Percentiles rank a stretch among this genome's conserved stretches.
Conservation (phyloP, 2,329 filamentous ascomycete genomes). For the Alternaria longipes region DNA sequence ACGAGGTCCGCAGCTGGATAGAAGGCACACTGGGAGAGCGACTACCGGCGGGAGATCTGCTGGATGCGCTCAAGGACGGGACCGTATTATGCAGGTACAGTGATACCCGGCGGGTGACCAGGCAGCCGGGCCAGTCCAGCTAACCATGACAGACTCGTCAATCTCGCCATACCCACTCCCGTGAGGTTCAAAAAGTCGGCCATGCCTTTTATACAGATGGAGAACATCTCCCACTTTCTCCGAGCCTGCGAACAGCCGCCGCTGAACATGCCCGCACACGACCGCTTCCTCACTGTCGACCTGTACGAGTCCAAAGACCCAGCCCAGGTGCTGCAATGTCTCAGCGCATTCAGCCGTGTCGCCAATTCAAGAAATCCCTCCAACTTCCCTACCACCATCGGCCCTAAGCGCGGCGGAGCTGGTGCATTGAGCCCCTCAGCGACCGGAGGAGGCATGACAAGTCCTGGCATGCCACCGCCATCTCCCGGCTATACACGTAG, state of each 20-base stretch:
- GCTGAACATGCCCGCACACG: conserved; percentile 88
- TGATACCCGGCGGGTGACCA: background rate
- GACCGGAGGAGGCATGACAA: conserved; percentile 38
- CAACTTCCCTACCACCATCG: conserved; percentile 78
- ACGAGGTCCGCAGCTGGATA: conserved; percentile 86
- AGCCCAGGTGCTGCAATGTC: conserved; percentile 91
- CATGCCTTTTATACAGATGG: conserved; percentile 99
- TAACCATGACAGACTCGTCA: conserved; percentile 72
- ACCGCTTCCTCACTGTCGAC: conserved; percentile 96
- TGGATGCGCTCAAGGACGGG: conserved; percentile 89
- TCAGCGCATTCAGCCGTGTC: conserved; percentile 88
- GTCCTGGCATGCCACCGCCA: conserved; percentile 37
- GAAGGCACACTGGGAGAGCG: conserved; percentile 79
- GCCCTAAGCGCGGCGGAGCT: conserved; percentile 70
- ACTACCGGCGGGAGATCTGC: conserved; percentile 76
- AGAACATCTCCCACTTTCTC: conserved; percentile 97
- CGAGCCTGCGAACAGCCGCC: conserved; percentile 85
- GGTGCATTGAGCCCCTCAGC: conserved; percentile 46
- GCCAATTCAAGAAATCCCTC: conserved; percentile 78
- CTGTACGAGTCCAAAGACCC: conserved; percentile 96
- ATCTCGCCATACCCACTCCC: conserved; percentile 77
- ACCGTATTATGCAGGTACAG: conserved; percentile 88
- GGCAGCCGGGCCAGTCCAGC: background rate
- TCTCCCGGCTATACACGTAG: conserved; percentile 45
- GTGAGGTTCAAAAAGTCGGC: conserved; percentile 89